These are phyloP conservation scores for Salix udensis DNA, from an alignment of 345 rosid genomes.

Conservation along the genomic window DNA sequence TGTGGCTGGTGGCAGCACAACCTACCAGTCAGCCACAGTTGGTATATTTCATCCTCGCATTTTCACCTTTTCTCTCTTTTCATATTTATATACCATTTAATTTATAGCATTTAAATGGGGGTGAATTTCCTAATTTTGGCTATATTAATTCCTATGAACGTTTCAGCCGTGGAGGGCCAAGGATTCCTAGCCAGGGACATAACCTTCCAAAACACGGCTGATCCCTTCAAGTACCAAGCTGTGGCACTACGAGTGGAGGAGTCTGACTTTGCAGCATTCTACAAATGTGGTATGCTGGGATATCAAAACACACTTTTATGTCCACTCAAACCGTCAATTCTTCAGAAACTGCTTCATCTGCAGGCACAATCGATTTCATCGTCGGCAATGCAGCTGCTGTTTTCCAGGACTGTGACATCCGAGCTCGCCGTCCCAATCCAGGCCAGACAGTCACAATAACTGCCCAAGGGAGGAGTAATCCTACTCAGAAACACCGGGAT, in stretches of 20 bases:
- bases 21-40: conserved; percentile 89
- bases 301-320: conserved; percentile 79
- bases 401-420: conserved; percentile 77
- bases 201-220: conserved; percentile 83
- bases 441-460: conserved; percentile 97
- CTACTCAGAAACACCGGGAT: conserved; percentile 91
- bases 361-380: conserved; percentile 85
- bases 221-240: conserved; percentile 69
- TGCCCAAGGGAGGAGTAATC: conserved; percentile 81
- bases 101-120: not conserved
- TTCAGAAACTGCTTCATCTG: conserved; percentile 50
- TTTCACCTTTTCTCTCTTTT: not conserved
- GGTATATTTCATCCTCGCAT: conserved; percentile 36
- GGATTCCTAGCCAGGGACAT: conserved; percentile 69
- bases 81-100: not conserved
- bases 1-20: conserved; percentile 73
- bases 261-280: conserved; percentile 69
- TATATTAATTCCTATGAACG: not conserved
- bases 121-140: no score
- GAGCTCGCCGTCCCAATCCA: conserved; percentile 68
- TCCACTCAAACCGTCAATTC: conserved; percentile 69
- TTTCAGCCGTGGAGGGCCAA: conserved; percentile 70
- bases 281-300: conserved; percentile 67
- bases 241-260: conserved; percentile 82
- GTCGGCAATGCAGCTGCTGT: conserved; percentile 64